Percentiles rank a stretch among this genome's conserved stretches.
These are phyloP conservation scores for Middelhovenomyces tepae DNA, from an alignment of 805 yeast species.

Conservation along the genomic window DNA sequence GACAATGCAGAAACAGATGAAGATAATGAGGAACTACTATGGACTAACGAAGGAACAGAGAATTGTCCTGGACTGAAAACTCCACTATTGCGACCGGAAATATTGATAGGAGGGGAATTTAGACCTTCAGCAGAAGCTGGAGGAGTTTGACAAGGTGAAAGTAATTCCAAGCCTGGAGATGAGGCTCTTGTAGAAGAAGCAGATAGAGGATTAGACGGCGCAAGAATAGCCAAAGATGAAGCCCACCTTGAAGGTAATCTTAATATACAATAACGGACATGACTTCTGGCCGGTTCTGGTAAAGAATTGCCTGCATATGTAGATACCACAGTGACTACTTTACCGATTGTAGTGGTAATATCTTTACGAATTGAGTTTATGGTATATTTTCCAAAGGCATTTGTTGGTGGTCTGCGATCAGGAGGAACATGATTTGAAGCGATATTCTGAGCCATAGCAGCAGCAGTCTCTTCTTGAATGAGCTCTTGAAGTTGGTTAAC, in stretches of 20 bases:
- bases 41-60: background rate
- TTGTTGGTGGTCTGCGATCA: slow-evolving; percentile 17
- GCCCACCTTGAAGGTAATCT: slow-evolving; percentile 72
- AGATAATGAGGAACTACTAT: slow-evolving; percentile 1
- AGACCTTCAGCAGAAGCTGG: slow-evolving; percentile 7
- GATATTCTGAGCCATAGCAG: slow-evolving; percentile 18
- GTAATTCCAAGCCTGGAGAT: slow-evolving; percentile 3
- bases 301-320: slow-evolving; percentile 70
- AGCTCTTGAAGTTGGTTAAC: slow-evolving; percentile 54
- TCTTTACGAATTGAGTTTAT: slow-evolving; percentile 54
- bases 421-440: slow-evolving; percentile 29
- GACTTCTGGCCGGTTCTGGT: slow-evolving; percentile 70
- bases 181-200: slow-evolving; percentile 10
- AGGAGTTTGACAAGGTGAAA: slow-evolving; percentile 3
- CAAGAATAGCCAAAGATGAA: slow-evolving; percentile 29
- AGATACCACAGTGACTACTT: slow-evolving; percentile 77
- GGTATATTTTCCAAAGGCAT: slow-evolving; percentile 16
- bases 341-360: slow-evolving; percentile 80
- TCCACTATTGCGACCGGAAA: no score
- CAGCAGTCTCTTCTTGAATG: slow-evolving; percentile 33
- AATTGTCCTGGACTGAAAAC: no score
- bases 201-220: no score
- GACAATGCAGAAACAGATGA: slow-evolving; percentile 6
- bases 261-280: slow-evolving; percentile 71
- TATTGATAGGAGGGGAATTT: slow-evolving; percentile 5